Conservation (phyloP, 805 yeast species). For the Candida alai region DNA sequence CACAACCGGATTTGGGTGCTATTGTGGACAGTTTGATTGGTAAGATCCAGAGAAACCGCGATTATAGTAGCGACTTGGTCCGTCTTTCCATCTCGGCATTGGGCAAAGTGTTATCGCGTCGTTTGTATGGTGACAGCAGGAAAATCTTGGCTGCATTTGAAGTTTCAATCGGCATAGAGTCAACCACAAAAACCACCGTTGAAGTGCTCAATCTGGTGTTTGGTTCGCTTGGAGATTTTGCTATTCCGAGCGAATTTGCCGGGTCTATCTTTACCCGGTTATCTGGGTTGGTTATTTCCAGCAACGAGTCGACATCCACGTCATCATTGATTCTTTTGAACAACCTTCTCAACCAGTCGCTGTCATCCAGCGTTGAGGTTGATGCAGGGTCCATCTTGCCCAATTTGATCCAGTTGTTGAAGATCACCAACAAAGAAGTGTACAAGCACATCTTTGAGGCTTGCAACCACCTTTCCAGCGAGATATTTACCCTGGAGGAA, state of each 20-base stretch:
- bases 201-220: slow-evolving; percentile 20
- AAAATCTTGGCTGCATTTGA: slow-evolving; percentile 15
- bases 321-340: slow-evolving; percentile 18
- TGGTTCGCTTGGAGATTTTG: slow-evolving; percentile 2
- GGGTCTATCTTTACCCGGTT: slow-evolving; percentile 17
- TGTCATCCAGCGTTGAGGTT: neutral
- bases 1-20: neutral
- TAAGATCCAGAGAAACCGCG: slow-evolving; percentile 18
- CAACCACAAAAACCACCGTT: slow-evolving; percentile 22
- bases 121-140: slow-evolving; percentile 8
- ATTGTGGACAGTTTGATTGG: slow-evolving; percentile 17
- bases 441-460: slow-evolving; percentile 8
- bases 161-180: slow-evolving; percentile 23
- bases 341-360: slow-evolving; percentile 3
- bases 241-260: slow-evolving; percentile 9
- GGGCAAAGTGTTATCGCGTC: slow-evolving; percentile 16
- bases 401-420: slow-evolving; percentile 8
- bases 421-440: slow-evolving; percentile 5
- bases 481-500: slow-evolving; percentile 4
- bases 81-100: slow-evolving; percentile 22
- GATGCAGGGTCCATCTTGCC: neutral
- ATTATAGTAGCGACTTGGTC: slow-evolving; percentile 27
- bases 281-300: slow-evolving; percentile 19
- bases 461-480: slow-evolving; percentile 3
- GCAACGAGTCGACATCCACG: slow-evolving; percentile 24